Base-by-base conservation (phyloP, 768 basidiomycete genomes). In the Pisolithus tinctorius region DNA sequence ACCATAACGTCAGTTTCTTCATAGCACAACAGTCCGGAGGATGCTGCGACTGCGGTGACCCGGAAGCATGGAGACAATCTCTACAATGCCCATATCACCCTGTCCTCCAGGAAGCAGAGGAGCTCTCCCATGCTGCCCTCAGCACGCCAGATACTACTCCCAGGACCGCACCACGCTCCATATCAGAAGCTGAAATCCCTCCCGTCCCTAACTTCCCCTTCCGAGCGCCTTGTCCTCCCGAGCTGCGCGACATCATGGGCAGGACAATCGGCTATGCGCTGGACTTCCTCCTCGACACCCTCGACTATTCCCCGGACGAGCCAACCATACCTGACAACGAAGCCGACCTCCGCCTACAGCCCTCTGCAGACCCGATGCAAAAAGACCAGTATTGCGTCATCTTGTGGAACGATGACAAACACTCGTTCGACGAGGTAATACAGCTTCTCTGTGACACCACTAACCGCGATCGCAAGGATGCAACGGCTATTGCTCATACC, bases 361-460 rank as follows among this genome's bases (percentile, higher is more conserved):
- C 85, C 8, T 83, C 86, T 1, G 82, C 80, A 6, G 88, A 92
- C 57, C 86, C 88, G 9, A 81, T 86, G 77, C 77, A 79, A 72
- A 84, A 83, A 55, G 88, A 91, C 57, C 78, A 83, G 49, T 91
- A 84, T 59, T 84, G 86, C 41, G 76, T 97, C 51, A 74, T 95
- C 26, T 69, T 98, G 4, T 97, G 93, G 93, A 93, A 94, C 70
- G 94, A 96, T 67, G 96, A 99, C 67, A 95, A 94, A 59, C 96
- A 97, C 67, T 93, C 91, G 0, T 88, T 86, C 60, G 84, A 86
- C 47, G 93, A 98, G 61, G 84, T 96, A 49, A 85, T 86, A 55
- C 78, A 81, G 54, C 77, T 92, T 39, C 69, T 90, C 6, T 74
- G 76, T 51, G 86, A 86, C 42, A 66, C 69, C 14, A 76, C 74